phyloP scores from a whole-genome alignment of 345 rosid genomes.

The Boechera divaricarpa region DNA sequence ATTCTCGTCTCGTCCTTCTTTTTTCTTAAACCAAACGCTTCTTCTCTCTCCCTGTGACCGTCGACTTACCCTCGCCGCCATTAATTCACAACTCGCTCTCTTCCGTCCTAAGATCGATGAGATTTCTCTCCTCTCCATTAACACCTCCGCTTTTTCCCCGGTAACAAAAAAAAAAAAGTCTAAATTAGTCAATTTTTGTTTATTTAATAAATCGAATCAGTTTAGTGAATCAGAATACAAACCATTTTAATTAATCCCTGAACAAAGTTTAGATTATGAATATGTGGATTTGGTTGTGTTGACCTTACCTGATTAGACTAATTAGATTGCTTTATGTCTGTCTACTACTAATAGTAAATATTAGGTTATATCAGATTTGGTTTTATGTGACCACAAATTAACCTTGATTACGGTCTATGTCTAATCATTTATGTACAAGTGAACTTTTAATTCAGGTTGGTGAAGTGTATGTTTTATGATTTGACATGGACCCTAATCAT shows the following conservation, averaged over 20 bases:
- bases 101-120: conserved; percentile 90
- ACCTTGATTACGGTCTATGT: not conserved
- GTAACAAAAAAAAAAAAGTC: conserved; percentile 22
- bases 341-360: no score
- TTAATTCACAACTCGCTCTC: conserved; percentile 66
- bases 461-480: not conserved
- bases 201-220: not conserved
- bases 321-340: conserved; percentile 2
- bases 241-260: no score
- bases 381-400: not conserved
- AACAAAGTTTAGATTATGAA: not conserved
- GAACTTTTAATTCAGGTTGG: not conserved
- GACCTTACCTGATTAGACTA: not conserved
- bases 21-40: conserved; percentile 50
- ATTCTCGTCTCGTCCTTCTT: conserved; percentile 63
- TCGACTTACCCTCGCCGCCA: conserved; percentile 61
- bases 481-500: not conserved
- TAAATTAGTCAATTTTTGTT: not conserved
- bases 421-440: not conserved
- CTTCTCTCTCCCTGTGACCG: conserved; percentile 86
- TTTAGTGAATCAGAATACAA: not conserved
- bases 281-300: conserved; percentile 15
- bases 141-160: conserved; percentile 66
- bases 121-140: conserved; percentile 94
- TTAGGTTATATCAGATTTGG: not conserved